Percentiles rank a stretch among this genome's conserved stretches.
phyloP scores from a whole-genome alignment of 331 rosid species.

The Arachis monticola region DNA sequence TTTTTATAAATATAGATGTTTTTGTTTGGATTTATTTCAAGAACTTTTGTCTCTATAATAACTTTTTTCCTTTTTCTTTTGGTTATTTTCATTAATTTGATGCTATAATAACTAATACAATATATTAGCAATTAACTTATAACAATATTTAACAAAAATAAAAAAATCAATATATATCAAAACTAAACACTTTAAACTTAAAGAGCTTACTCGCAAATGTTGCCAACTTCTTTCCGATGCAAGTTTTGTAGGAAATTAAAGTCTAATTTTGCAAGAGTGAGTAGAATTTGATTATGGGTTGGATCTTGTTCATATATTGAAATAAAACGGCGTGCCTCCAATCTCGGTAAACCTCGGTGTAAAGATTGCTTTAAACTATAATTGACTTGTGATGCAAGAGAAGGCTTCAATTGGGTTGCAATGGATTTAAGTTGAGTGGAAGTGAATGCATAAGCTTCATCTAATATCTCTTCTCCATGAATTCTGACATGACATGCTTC shows the following conservation, averaged over 20 bases:
- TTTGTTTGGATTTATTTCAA: no score
- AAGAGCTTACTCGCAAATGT: constrained; percentile 35
- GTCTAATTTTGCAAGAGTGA: constrained; percentile 35
- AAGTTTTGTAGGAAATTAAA: constrained; percentile 36
- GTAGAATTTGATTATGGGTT: constrained; percentile 25
- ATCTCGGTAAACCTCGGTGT: constrained; percentile 29
- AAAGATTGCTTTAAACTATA: constrained; percentile 43
- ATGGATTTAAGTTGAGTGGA: background rate
- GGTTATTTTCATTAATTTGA: no score
- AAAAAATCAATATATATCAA: no score
- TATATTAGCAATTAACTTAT: no score
- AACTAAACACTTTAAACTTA: no score
- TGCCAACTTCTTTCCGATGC: constrained; percentile 41
- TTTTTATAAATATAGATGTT: no score
- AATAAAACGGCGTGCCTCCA: constrained; percentile 39
- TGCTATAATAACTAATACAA: no score
- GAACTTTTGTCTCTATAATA: no score
- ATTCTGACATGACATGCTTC: constrained; percentile 45
- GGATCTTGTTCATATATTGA: constrained; percentile 26
- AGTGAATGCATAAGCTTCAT: constrained; percentile 50
- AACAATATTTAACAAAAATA: no score
- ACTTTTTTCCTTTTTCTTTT: no score
- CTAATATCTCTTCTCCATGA: constrained; percentile 50
- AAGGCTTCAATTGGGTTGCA: background rate
- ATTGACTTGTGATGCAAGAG: constrained; percentile 9